Percentiles rank a stretch among this genome's conserved stretches.
Conservation (phyloP, 352 stramenopile species). For the Pythium phragmitis region DNA sequence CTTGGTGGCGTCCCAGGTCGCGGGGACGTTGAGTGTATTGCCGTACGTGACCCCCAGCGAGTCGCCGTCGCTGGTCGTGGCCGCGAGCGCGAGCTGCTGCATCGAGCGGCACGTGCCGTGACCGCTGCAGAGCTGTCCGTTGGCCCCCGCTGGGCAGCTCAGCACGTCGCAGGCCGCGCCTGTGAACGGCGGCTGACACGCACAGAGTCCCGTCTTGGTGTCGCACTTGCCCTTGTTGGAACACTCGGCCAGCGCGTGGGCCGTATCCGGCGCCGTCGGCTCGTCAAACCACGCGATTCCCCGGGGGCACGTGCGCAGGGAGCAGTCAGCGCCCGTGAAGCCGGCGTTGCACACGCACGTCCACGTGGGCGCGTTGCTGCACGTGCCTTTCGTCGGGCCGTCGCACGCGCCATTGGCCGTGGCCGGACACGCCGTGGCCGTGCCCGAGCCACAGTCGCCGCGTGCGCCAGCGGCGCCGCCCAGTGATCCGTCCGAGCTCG, state of each 20-base stretch:
- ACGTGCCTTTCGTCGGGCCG: conserved; percentile 35
- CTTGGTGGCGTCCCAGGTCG: conserved; percentile 83
- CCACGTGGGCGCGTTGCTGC: conserved; percentile 41
- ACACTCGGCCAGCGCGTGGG: conserved; percentile 46
- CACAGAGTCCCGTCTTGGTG: conserved; percentile 49
- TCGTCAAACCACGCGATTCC: conserved; percentile 71
- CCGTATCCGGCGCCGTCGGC: conserved; percentile 45
- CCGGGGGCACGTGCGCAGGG: conserved; percentile 45
- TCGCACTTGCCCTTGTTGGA: conserved; percentile 64
- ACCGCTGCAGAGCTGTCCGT: conserved; percentile 48
- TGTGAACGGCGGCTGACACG: conserved; percentile 69
- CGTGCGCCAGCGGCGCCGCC: conserved; percentile 28
- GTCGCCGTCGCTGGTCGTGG: conserved; percentile 36
- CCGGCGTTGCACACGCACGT: conserved; percentile 63
- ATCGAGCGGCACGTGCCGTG: conserved; percentile 79
- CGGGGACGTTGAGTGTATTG: conserved; percentile 46
- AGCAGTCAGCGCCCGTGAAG: conserved; percentile 60
- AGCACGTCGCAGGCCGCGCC: conserved; percentile 75
- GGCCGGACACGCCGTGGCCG: conserved; percentile 35
- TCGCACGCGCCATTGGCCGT: conserved; percentile 41
- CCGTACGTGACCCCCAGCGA: conserved; percentile 57
- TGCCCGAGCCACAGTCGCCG: conserved; percentile 51
- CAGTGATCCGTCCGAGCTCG: conserved; percentile 49
- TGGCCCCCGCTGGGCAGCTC: conserved; percentile 37
- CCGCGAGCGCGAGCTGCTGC: conserved; percentile 49